Evolutionary conservation across 495 filamentous ascomycete genomes (phyloP), one percentile per base, ranked within the genome.

Genomic region (Cercophora samala): DNA sequence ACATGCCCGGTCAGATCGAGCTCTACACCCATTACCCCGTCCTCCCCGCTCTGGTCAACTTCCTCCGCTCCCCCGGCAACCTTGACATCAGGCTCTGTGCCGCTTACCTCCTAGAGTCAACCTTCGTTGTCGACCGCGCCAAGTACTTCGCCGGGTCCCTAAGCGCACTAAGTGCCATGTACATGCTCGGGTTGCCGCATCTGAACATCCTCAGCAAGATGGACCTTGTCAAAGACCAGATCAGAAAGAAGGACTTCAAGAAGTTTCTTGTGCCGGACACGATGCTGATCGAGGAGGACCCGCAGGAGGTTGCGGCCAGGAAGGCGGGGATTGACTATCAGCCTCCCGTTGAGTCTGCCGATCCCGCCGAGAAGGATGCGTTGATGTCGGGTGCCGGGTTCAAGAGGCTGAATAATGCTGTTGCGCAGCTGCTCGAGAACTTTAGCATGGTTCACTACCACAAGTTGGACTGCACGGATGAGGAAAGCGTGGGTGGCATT

Each of bases 1-100:
- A 99, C 78, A 97, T 97, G 90, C 95, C 95, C 0, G 95, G 95
- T 62, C 95, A 99, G 79, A 97, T 99, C 78, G 95, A 99, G 79
- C 90, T 99, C 29, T 99, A 98, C 81, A 97, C 95, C 15, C 95
- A 99, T 74, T 89, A 97, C 29, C 95, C 95, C 15, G 89, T 98
- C 72, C 80, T 99, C 24, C 95, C 95, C 3, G 87, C 86, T n/a
- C 85, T 99, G 52, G 87, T 91, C 62, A 88, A 87, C 71, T 91
- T 92, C 76, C 85, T 99, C 8, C 91, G 89, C 32, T 86, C 89
- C 42, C 82, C 87, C 26, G 92, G 93, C n/a, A 83, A 86, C 6
- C 83, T 98, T 66, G 92, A 95, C 77, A 90, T 97, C 76, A 91
- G 89, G 64, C 83, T 99, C 60, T 97, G 93, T 76, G 95, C 95